These are phyloP conservation scores for Tinospora cordifolia DNA, from an alignment of 164 flowering plant species.

Conservation along the genomic window DNA sequence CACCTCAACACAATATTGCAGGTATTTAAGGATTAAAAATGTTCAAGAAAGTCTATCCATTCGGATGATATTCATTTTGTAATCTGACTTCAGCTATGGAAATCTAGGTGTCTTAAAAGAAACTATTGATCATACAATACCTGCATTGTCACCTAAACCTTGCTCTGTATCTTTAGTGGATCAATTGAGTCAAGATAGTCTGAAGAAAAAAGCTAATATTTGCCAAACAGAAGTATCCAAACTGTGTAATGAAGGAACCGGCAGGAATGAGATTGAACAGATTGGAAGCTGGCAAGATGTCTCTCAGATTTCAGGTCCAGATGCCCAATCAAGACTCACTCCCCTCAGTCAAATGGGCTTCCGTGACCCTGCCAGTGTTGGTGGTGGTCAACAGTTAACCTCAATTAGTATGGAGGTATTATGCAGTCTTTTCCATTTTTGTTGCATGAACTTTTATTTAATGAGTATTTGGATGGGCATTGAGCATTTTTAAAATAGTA, in stretches of 20 bases:
- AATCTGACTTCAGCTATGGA: conserved; percentile 12
- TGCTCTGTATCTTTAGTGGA: conserved; percentile 16
- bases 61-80: conserved; percentile 4
- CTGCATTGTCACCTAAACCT: conserved; percentile 15
- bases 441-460: neutral
- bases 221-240: conserved; percentile 5
- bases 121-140: conserved; percentile 1
- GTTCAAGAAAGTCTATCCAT: neutral
- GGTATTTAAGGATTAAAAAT: conserved; percentile 24
- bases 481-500: neutral
- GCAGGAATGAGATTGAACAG: conserved; percentile 13
- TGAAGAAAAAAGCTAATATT: conserved; percentile 13
- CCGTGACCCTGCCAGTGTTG: conserved; percentile 86
- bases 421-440: neutral
- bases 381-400: conserved; percentile 84
- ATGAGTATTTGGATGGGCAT: neutral
- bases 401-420: conserved; percentile 79
- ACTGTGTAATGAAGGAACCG: conserved; percentile 14
- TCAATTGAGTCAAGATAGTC: conserved; percentile 15
- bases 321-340: conserved; percentile 48
- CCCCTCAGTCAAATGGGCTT: conserved; percentile 95
- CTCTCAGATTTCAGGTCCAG: conserved; percentile 91
- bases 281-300: conserved; percentile 36
- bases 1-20: conserved; percentile 18
- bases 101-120: conserved; percentile 23